Evolutionary conservation across 345 rosid genomes (phyloP).

Genomic region (Corchorus olitorius): DNA sequence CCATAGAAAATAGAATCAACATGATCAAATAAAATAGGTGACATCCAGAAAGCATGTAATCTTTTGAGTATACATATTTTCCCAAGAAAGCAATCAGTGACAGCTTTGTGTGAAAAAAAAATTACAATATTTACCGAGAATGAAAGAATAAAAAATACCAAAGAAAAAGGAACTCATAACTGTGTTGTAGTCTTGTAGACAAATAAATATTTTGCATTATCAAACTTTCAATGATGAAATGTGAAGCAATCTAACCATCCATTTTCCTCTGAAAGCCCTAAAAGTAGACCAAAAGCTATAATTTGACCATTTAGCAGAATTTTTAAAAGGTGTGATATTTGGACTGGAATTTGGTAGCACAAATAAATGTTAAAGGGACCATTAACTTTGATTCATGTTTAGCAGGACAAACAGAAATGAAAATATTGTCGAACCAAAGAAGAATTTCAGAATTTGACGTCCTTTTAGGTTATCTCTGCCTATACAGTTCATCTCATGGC

Average conservation of each 20-base stretch:
- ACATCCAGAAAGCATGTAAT: slow-evolving; percentile 5
- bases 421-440: not conserved
- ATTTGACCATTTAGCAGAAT: not conserved
- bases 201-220: not conserved
- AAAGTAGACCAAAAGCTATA: not conserved
- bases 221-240: not conserved
- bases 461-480: not conserved
- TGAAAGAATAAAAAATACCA: not conserved
- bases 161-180: not conserved
- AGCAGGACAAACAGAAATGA: not conserved
- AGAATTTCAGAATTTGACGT: not conserved
- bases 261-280: not conserved
- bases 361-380: not conserved
- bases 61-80: not conserved
- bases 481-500: not conserved
- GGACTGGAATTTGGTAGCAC: not conserved
- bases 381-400: not conserved
- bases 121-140: not conserved
- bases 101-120: not conserved
- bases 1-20: not conserved
- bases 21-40: not conserved
- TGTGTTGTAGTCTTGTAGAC: no score
- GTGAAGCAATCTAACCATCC: not conserved
- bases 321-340: not conserved
- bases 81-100: not conserved